Evolutionary conservation across 208 protist species (phyloP), one percentile per base, ranked within the genome.

Genomic region (Leishmania tropica): DNA sequence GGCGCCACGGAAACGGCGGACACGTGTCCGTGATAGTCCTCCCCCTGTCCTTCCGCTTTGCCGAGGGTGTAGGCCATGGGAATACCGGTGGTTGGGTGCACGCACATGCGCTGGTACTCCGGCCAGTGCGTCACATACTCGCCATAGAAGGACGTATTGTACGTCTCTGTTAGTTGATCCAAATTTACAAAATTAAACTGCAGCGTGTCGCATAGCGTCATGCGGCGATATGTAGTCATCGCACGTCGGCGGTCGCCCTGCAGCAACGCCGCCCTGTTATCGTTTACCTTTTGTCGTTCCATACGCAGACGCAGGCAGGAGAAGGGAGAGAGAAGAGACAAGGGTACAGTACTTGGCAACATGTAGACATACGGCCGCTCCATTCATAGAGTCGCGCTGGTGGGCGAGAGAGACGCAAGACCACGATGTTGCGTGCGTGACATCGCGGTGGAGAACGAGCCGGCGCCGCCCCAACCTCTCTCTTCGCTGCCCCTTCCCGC

Each of bases 1-100:
- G 99, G 98, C 54, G 98, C 96, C 8, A 99, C 99, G 0, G 99
- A 99, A 1, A 99, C 90, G 11, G 99, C 99, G 13, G 99, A 99
- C 19, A 99, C 98, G 86, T 99, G 99, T 2, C 99, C 99, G 88
- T 99, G 99, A 89, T 96, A 99, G 67, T 99, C 89, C 72, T 99
- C 91, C 11, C 92, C 97, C 37, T 91, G 72, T 11, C 98, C 99
- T 83, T 99, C 99, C 45, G 93, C 98, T 89, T 99, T 99, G 19
- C 99, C 99, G 62, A 99, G 90, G 37, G 98, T 96, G 90, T 99
- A 99, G 3, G 95, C 98, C 98, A 99, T 99, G 35, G 90, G 78
- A 54, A 96, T 88, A 17, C 97, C 96, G 24, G 92, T 97, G 7
- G 93, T 93, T 15, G 97, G 89, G 83, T 97, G 95, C 37, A 98